phyloP scores from a whole-genome alignment of 2,329 filamentous ascomycete species.

The Chaetomium sp. region DNA sequence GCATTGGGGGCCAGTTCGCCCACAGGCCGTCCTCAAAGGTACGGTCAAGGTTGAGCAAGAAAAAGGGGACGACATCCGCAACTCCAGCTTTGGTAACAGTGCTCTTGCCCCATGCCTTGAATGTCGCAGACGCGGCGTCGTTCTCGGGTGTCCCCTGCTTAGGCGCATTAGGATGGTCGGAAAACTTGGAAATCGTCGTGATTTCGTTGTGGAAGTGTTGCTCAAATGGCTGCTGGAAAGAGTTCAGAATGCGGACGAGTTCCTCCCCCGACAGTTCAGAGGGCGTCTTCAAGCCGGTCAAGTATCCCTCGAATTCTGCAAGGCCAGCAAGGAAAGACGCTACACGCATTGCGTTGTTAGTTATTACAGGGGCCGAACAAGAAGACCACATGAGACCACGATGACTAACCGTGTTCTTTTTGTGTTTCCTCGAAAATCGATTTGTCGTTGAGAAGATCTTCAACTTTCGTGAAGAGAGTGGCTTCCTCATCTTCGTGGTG shows the following conservation, averaged over 20 bases:
- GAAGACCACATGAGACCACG: too few species aligned
- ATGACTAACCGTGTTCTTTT: constrained; percentile 46
- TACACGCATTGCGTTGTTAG: constrained; percentile 11
- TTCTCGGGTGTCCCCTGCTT: constrained; percentile 39
- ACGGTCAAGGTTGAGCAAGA: constrained; percentile 56
- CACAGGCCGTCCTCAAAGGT: constrained; percentile 54
- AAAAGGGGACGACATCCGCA: constrained; percentile 57
- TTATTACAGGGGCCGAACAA: too few species aligned
- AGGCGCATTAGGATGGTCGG: constrained; percentile 46
- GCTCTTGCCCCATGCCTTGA: constrained; percentile 57
- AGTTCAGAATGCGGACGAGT: constrained; percentile 43
- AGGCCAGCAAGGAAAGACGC: constrained; percentile 47
- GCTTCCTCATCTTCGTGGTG: constrained; percentile 57
- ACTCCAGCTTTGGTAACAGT: constrained; percentile 56
- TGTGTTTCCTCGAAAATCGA: constrained; percentile 46
- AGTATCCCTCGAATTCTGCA: constrained; percentile 46
- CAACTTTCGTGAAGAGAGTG: constrained; percentile 49
- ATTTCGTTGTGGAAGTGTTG: constrained; percentile 52
- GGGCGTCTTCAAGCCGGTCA: constrained; percentile 36
- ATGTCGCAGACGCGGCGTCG: constrained; percentile 41
- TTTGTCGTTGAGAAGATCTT: constrained; percentile 44
- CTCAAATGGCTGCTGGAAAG: constrained; percentile 45
- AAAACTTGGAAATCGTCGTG: constrained; percentile 42
- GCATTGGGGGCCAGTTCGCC: constrained; percentile 60
- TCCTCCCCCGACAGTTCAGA: constrained; percentile 38